Base-by-base conservation (phyloP, 176 grass and related monocot genomes). In the Bothriochloa decipiens region DNA sequence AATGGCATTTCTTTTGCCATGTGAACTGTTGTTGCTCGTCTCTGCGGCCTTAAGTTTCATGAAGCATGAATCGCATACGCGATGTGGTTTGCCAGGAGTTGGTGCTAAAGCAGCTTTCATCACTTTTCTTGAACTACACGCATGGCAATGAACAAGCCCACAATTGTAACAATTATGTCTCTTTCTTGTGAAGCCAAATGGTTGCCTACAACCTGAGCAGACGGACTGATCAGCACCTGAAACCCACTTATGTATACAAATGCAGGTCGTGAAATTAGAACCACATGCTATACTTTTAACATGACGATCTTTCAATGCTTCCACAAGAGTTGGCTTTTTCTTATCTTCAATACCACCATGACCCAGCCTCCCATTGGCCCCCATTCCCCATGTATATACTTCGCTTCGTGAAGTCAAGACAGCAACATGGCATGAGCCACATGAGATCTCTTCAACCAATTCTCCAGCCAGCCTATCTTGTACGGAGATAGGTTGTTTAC, bases 161-260 rank as follows among this genome's bases (percentile, higher is more conserved):
- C 81, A 88, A 22, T 88, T 88, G 36, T 88, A 88, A n/a, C 87
- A 97, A 60, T 94, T 97, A 85, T 97, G 95, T 70, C 92, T 89
- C 86, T 97, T 97, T 86, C 92, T 90, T 13, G 95, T 92, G 77
- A 97, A 97, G 40, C 95, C 95, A 84, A 97, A 97, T 72, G 95
- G 77, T 71, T 94, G 95, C 83, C 90, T 90, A 78, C 95, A 97
- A 20, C 95, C 95, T 2, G 92, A 92, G 70, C 95, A 97, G 52
- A 94, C 81, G 0, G 92, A 92, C 71, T 97, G 95, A 73, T 97
- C 95, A 52, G 89, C 89, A 63, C 90, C 89, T 66, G 92, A 94
- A 58, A 97, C 90, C 95, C 95, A 97, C 86, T 95, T 97, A 85
- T 97, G 95, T 76, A 97, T 97, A 80, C 95, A 97, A 79, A 97